phyloP scores from a whole-genome alignment of 768 basidiomycete genomes.

The Thelephora aurantiotincta region DNA sequence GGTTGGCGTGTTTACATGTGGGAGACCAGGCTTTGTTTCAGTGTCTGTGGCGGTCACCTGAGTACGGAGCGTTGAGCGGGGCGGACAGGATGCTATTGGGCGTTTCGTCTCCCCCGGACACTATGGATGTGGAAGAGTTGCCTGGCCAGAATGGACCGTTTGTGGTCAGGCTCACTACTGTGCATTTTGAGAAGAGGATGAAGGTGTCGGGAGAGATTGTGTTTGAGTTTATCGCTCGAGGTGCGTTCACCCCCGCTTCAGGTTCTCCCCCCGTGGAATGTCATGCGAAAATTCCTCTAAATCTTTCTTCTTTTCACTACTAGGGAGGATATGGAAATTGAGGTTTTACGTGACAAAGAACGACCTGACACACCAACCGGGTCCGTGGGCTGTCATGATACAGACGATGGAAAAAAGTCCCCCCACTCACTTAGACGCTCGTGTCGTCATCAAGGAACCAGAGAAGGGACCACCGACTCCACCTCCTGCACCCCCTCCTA shows the following conservation, averaged over 20 bases:
- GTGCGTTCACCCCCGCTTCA: slow-evolving; percentile 13
- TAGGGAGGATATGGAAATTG: slow-evolving; percentile 46
- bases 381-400: slow-evolving; percentile 30
- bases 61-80: slow-evolving; percentile 36
- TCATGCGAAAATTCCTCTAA: background rate
- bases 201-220: slow-evolving; percentile 36
- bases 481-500: background rate
- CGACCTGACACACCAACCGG: slow-evolving; percentile 3
- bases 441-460: slow-evolving; percentile 28
- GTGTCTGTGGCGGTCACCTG: slow-evolving; percentile 35
- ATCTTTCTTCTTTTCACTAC: background rate
- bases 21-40: slow-evolving; percentile 51
- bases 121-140: slow-evolving; percentile 38
- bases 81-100: slow-evolving; percentile 33
- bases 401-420: slow-evolving; percentile 40
- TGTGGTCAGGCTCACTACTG: slow-evolving; percentile 32
- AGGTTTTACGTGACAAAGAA: slow-evolving; percentile 19
- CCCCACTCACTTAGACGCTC: slow-evolving; percentile 42
- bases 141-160: slow-evolving; percentile 38
- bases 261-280: no score
- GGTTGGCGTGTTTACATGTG: slow-evolving; percentile 49
- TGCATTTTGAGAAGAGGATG: slow-evolving; percentile 63
- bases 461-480: background rate
- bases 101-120: slow-evolving; percentile 22
- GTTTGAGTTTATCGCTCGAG: slow-evolving; percentile 55